Conservation (phyloP, 306 rosid species). For the Begonia peltatifolia region DNA sequence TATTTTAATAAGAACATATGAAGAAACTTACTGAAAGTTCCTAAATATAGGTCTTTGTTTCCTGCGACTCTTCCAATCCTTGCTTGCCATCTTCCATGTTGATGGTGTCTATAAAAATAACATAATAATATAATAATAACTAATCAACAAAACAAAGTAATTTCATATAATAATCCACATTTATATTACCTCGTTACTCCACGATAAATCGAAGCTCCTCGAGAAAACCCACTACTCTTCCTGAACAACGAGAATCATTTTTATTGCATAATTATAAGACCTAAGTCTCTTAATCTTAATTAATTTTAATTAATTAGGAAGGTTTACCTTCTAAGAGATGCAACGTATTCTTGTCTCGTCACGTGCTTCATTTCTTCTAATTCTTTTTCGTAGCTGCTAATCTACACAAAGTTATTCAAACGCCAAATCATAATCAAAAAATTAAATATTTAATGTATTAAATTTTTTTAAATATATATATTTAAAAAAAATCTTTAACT, state of each 20-base stretch:
- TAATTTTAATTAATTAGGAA: too few relatives aligned
- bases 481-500: too few relatives aligned
- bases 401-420: conserved; percentile 17
- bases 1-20: too few relatives aligned
- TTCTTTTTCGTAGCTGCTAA: conserved; percentile 72
- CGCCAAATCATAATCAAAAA: too few relatives aligned
- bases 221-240: conserved; percentile 93
- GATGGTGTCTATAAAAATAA: conserved; percentile 56
- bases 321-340: conserved; percentile 77
- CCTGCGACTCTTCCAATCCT: conserved; percentile 96
- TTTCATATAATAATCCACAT: neutral
- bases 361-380: conserved; percentile 84
- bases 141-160: neutral
- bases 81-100: conserved; percentile 97
- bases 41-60: conserved; percentile 80
- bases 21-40: conserved; percentile 66
- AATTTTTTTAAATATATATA: too few relatives aligned
- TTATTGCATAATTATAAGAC: neutral
- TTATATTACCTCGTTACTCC: conserved; percentile 72
- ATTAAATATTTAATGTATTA: too few relatives aligned
- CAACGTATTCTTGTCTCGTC: conserved; percentile 94
- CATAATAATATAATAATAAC: neutral
- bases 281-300: too few relatives aligned
- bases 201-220: conserved; percentile 92
- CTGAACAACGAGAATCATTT: conserved; percentile 18